Base-by-base conservation (phyloP, 2,329 filamentous ascomycete species). In the Trichoderma polysporum region DNA sequence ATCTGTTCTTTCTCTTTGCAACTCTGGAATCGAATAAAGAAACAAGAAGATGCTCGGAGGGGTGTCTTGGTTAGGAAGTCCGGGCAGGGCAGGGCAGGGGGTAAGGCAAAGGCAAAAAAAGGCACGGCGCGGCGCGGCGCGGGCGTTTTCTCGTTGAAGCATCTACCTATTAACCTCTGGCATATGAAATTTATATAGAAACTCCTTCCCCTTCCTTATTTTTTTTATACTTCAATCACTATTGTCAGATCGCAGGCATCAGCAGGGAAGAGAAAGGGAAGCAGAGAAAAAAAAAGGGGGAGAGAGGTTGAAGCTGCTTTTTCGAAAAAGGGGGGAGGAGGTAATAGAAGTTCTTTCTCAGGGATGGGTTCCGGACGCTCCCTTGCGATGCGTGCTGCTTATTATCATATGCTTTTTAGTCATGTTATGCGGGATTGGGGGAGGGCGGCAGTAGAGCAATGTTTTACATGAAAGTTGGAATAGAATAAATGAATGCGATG, bases 111-210 rank as follows among this genome's bases (percentile, higher is more conserved):
- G 47, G 47, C 25, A 50, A 50, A 50, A 22, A 39, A 54, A 22
- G 57, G 60, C 49, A 37, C 57, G 65, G 65, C 65, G 57, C 60
- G 50, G 37, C 37, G 29, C 29, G 61, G 39, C 61, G 61, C 61
- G 61, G 61, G 61, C 61, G 61, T 64, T 64, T 67, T 64, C 45
- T 49, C 50, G 37, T 67, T 49, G 49, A 56, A 57, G 66, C 66
- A 67, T 67, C 60, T 35, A 63, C 50, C 37, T 41, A 39, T 53
- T 39, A 47, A 47, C 50, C 61, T 64, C 61, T 47, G 37, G 61
- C 49, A 56, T 56, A 41, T 56, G 61, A 56, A 56, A 33, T 27
- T 39, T 35, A 50, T 59, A 66, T 59, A 59, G 63, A 60, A 65
- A 64, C 52, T 37, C 52, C 50, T 9, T n/a, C 39, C 17, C 45